Evolutionary conservation across 495 filamentous ascomycete species (phyloP).

Genomic region (Hamigera avellanea): DNA sequence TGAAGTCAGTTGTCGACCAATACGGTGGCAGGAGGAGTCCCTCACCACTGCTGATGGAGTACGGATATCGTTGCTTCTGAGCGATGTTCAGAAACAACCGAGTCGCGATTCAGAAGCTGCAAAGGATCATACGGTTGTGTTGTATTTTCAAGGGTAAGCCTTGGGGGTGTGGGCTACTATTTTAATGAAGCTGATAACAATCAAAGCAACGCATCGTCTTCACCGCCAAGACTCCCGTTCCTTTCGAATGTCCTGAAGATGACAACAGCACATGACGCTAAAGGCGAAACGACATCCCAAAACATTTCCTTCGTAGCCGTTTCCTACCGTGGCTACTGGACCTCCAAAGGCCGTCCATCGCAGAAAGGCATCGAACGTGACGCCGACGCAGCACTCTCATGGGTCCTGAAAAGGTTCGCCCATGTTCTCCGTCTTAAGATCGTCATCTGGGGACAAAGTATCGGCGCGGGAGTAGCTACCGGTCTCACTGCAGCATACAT

Average conservation of each 20-base stretch:
- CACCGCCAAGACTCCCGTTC: constrained; percentile 51
- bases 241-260: constrained; percentile 30
- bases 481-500: constrained; percentile 49
- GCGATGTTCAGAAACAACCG: constrained; percentile 3
- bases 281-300: background rate
- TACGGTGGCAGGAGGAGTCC: constrained; percentile 45
- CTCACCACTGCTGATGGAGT: constrained; percentile 41
- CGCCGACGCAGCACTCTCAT: too few relatives aligned
- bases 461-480: constrained; percentile 17
- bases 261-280: background rate
- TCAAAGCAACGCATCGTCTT: constrained; percentile 31
- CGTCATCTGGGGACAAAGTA: too few relatives aligned
- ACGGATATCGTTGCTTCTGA: constrained; percentile 35
- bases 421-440: too few relatives aligned
- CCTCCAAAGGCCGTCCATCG: too few relatives aligned
- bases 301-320: constrained; percentile 33
- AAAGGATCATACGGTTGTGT: constrained; percentile 27
- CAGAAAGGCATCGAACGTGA: too few relatives aligned
- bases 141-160: constrained; percentile 45
- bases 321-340: constrained; percentile 44
- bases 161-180: too few relatives aligned
- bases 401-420: too few relatives aligned
- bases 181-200: too few relatives aligned
- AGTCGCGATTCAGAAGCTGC: background rate
- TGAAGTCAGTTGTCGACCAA: constrained; percentile 29